These are phyloP conservation scores for Chenopodium suecicum DNA, from an alignment of 148 eudicot species.

Conservation along the genomic window DNA sequence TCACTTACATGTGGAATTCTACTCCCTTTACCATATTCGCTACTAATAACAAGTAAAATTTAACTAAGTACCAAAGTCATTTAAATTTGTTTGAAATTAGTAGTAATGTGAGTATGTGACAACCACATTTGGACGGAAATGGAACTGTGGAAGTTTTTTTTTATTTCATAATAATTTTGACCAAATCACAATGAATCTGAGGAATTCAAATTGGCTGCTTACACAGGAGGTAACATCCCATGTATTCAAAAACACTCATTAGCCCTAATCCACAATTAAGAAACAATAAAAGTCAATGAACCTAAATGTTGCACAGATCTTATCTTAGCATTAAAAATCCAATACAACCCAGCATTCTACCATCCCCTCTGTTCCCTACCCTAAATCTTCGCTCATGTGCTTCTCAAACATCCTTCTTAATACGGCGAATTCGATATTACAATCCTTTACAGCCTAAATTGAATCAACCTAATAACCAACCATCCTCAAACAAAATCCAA, in stretches of 20 bases:
- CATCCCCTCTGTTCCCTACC: not conserved
- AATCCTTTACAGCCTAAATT: not conserved
- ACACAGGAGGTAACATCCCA: not conserved
- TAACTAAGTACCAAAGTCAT: too few species aligned
- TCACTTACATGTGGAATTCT: too few species aligned
- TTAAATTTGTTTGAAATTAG: too few species aligned
- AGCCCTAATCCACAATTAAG: not conserved
- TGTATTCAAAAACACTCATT: not conserved
- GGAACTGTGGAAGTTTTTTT: too few species aligned
- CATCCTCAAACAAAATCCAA: not conserved
- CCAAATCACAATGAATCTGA: too few species aligned
- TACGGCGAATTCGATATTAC: not conserved
- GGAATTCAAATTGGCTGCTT: not conserved
- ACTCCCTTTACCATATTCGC: too few species aligned
- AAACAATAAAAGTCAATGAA: constrained; percentile 2
- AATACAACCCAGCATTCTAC: not conserved
- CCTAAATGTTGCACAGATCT: constrained; percentile 7
- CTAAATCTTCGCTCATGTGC: not conserved
- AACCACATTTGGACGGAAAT: too few species aligned
- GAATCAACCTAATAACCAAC: not conserved
- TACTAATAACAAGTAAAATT: too few species aligned
- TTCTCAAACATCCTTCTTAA: not conserved
- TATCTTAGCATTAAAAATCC: not conserved
- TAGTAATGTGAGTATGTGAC: too few species aligned
- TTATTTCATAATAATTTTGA: too few species aligned